Evolutionary conservation across 805 yeast species (phyloP).

Genomic region (Maudiozyma saulgeensis): DNA sequence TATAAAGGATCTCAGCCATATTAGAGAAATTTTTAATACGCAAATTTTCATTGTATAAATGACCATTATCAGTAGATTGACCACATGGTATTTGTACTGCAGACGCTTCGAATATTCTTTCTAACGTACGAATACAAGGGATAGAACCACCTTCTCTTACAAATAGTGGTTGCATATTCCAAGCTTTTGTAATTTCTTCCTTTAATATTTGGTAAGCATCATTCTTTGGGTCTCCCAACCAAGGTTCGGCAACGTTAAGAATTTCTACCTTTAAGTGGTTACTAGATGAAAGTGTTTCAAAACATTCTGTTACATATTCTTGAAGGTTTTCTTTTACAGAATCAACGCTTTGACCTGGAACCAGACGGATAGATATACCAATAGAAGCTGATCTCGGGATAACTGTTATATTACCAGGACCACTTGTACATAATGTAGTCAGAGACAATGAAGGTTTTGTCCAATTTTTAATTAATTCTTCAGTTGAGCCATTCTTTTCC

Average conservation of each 20-base stretch:
- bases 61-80: slow-evolving; percentile 90
- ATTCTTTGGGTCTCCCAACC: slow-evolving; percentile 84
- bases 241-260: slow-evolving; percentile 85
- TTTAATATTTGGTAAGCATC: slow-evolving; percentile 60
- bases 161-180: slow-evolving; percentile 76
- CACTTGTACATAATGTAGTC: slow-evolving; percentile 77
- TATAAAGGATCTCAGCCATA: slow-evolving; percentile 53
- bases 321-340: slow-evolving; percentile 45
- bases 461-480: slow-evolving; percentile 72
- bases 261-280: slow-evolving; percentile 55
- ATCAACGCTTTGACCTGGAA: slow-evolving; percentile 73
- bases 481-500: slow-evolving; percentile 27
- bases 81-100: slow-evolving; percentile 97
- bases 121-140: slow-evolving; percentile 80
- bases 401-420: slow-evolving; percentile 82
- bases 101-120: slow-evolving; percentile 70
- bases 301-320: slow-evolving; percentile 38
- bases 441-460: slow-evolving; percentile 80
- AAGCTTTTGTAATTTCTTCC: slow-evolving; percentile 52
- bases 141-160: slow-evolving; percentile 97
- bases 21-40: slow-evolving; percentile 71
- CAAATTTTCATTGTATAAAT: slow-evolving; percentile 76
- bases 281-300: slow-evolving; percentile 42
- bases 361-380: slow-evolving; percentile 72
- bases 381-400: slow-evolving; percentile 78